phyloP scores from a whole-genome alignment of 345 rosid genomes.

The Pseudoturritis turrita region DNA sequence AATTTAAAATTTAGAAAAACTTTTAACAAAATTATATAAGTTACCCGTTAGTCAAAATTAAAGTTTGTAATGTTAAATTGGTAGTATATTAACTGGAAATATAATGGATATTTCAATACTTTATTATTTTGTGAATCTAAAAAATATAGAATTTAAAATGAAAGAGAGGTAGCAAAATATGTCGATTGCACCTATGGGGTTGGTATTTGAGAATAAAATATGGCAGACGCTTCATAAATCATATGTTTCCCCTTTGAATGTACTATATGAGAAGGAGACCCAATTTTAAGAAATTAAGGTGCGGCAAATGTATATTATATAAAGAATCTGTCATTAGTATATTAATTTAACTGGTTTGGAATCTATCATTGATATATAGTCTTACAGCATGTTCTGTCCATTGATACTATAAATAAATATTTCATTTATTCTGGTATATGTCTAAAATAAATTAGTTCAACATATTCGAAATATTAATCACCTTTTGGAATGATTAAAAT shows the following conservation, averaged over 20 bases:
- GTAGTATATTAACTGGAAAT: no score
- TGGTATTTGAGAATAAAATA: not conserved
- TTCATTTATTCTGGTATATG: not conserved
- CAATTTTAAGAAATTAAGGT: not conserved
- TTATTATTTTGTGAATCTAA: no score
- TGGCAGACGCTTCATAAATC: not conserved
- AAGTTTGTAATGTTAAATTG: no score
- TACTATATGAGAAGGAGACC: no score
- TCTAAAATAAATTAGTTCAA: not conserved
- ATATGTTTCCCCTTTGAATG: not conserved
- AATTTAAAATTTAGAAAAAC: no score
- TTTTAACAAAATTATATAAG: no score
- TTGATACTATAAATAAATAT: not conserved
- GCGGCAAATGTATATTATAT: not conserved
- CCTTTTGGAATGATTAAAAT: conserved; percentile 21
- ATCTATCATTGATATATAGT: not conserved
- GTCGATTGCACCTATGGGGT: no score
- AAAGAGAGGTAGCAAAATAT: not conserved
- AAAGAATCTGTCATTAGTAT: not conserved
- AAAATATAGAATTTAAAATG: no score
- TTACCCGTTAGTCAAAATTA: no score
- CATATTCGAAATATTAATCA: conserved; percentile 11
- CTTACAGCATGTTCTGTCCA: not conserved
- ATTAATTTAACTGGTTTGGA: not conserved
- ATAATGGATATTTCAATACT: no score